These are phyloP conservation scores for Candida hungchunana DNA, from an alignment of 805 yeast genomes.

Conservation along the genomic window DNA sequence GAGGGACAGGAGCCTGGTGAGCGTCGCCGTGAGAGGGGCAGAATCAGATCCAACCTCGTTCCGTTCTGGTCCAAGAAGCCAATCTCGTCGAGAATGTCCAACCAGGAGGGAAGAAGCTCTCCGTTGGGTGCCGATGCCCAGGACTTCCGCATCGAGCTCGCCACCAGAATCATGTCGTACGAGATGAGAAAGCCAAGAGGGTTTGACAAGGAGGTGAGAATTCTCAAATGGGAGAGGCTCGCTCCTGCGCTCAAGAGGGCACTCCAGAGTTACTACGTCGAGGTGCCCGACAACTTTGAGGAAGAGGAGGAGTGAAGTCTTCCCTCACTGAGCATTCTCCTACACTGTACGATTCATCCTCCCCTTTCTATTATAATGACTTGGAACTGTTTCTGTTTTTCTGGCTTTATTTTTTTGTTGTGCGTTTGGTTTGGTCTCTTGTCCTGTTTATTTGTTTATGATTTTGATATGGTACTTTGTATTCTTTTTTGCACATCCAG, in stretches of 20 bases:
- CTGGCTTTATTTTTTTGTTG: neutral
- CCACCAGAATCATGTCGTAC: conserved; percentile 62
- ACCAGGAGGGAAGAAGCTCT: conserved; percentile 11
- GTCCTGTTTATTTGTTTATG: neutral
- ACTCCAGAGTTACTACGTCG: conserved; percentile 59
- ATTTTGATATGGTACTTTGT: neutral
- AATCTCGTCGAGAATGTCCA: conserved; percentile 37
- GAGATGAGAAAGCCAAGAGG: conserved; percentile 62
- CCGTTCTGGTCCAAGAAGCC: conserved; percentile 66
- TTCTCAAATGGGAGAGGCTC: conserved; percentile 55
- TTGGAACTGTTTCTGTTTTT: neutral
- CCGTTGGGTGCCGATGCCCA: conserved; percentile 22
- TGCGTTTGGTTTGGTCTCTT: neutral
- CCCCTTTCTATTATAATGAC: neutral
- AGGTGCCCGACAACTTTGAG: conserved; percentile 37
- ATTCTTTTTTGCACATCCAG: neutral
- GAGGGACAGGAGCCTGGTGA: conserved; percentile 42
- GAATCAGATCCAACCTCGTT: conserved; percentile 60
- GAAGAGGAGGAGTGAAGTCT: neutral
- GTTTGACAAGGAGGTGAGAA: conserved; percentile 63
- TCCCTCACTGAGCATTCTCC: too few relatives aligned
- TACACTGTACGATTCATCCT: too few relatives aligned
- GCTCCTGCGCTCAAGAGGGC: conserved; percentile 60
- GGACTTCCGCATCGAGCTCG: conserved; percentile 48
- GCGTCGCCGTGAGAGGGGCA: conserved; percentile 59